Percentiles rank a stretch among this genome's conserved stretches.
Evolutionary conservation across 2,329 filamentous ascomycete genomes (phyloP).

Genomic region (Hypomyces perniciosus): DNA sequence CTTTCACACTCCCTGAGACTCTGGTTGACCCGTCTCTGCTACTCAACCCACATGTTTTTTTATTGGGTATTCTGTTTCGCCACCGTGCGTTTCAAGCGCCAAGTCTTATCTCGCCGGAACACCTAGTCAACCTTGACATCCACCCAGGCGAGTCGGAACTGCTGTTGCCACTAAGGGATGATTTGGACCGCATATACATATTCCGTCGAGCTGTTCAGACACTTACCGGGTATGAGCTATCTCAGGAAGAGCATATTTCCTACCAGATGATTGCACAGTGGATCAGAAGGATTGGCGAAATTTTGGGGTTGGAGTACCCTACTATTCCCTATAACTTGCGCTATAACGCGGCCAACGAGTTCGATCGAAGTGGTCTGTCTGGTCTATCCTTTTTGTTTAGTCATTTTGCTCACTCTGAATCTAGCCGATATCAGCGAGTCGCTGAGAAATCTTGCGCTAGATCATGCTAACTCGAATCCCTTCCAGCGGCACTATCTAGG

Average conservation of each 20-base stretch:
- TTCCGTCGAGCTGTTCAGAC: conserved; percentile 5
- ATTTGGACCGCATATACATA: conserved; percentile 2
- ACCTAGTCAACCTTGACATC: conserved; percentile 22
- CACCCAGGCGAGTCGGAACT: conserved; percentile 19
- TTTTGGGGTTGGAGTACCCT: conserved; percentile 2
- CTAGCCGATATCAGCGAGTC: no score
- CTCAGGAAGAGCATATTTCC: conserved; percentile 11
- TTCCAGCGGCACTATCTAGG: no score
- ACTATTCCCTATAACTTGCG: conserved; percentile 11
- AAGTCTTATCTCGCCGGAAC: conserved; percentile 18
- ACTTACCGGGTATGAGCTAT: conserved; percentile 12
- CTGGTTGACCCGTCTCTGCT: conserved; percentile 31
- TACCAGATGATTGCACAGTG: conserved; percentile 13
- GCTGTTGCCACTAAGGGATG: not conserved
- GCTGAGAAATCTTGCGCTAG: no score
- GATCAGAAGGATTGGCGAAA: conserved; percentile 5
- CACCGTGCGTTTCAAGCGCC: conserved; percentile 19
- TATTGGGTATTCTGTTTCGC: conserved; percentile 25
- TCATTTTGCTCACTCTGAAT: no score
- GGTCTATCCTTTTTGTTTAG: not conserved
- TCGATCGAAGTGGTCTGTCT: conserved; percentile 1
- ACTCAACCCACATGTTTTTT: conserved; percentile 29
- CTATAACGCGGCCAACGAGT: conserved; percentile 9
- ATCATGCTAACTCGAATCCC: no score
- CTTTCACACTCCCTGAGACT: conserved; percentile 28